Evolutionary conservation across 495 filamentous ascomycete species (phyloP).

Genomic region (Podospora tetraspora): DNA sequence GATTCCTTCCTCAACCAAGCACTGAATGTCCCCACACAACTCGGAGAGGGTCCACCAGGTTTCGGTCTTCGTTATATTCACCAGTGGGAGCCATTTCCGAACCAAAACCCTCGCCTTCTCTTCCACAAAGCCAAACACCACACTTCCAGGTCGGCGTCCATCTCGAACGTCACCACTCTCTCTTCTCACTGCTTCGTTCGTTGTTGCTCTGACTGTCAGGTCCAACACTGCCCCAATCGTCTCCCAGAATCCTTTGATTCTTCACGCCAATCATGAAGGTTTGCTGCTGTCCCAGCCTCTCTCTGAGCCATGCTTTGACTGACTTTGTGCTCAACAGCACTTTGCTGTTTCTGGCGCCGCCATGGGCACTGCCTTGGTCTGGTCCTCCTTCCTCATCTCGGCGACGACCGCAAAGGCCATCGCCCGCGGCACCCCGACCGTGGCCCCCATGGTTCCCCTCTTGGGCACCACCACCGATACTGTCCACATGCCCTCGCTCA

Average conservation of each 20-base stretch:
- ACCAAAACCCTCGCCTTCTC: background rate
- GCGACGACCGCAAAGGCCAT: background rate
- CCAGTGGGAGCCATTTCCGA: background rate
- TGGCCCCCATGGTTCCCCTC: too few relatives aligned
- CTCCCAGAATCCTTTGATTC: background rate
- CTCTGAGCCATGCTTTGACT: background rate
- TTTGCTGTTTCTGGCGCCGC: background rate
- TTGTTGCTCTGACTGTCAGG: background rate
- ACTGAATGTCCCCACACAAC: too few relatives aligned
- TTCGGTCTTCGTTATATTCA: background rate
- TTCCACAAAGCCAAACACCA: background rate
- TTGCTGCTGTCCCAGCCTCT: background rate
- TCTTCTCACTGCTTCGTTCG: background rate
- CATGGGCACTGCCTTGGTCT: background rate
- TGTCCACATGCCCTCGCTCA: too few relatives aligned
- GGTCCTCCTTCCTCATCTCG: background rate
- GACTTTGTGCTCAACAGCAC: background rate
- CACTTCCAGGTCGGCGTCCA: background rate
- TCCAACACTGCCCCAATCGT: background rate
- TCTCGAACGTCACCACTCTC: background rate
- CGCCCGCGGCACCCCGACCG: too few relatives aligned
- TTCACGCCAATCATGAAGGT: background rate
- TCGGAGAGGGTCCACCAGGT: too few relatives aligned
- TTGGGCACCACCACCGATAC: too few relatives aligned
- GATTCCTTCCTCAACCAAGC: too few relatives aligned